Conservation (phyloP, 495 filamentous ascomycete species). For the Corynascus novoguineensis region DNA sequence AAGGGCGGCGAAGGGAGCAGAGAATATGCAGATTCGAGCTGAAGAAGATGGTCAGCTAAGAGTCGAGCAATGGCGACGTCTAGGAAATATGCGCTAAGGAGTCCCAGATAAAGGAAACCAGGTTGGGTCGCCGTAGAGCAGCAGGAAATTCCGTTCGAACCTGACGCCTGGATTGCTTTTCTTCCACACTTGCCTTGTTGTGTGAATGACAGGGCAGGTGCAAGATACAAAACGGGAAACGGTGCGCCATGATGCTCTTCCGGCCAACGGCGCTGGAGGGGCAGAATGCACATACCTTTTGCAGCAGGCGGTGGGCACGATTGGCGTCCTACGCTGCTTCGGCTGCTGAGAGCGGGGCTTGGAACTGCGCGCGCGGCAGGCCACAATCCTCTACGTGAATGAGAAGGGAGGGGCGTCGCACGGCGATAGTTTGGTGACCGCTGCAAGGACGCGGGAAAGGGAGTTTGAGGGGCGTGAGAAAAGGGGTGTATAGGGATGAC, state of each 20-base stretch:
- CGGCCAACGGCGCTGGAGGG: slow-evolving; percentile 12
- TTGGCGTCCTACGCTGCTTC: slow-evolving; percentile 18
- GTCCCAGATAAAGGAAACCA: background rate
- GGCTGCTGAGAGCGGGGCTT: slow-evolving; percentile 3
- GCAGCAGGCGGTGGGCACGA: slow-evolving; percentile 23
- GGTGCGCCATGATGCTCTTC: slow-evolving; percentile 19
- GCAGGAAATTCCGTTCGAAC: background rate
- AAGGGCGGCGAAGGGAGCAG: background rate
- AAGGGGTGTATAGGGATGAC: background rate
- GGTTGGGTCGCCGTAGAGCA: background rate
- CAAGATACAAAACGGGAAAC: slow-evolving; percentile 20
- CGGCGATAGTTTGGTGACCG: background rate
- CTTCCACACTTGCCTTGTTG: slow-evolving; percentile 2
- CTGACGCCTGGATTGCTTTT: background rate
- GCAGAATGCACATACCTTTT: slow-evolving; percentile 31
- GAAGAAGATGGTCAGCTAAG: slow-evolving; percentile 2
- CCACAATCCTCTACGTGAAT: no score
- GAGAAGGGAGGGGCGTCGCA: slow-evolving; percentile 1
- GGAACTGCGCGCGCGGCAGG: background rate
- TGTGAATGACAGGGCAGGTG: slow-evolving; percentile 15
- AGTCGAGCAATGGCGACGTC: background rate
- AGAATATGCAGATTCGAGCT: slow-evolving; percentile 1
- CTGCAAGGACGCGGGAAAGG: background rate
- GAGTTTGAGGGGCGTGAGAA: background rate
- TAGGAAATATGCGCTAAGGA: background rate